Conservation (phyloP, 352 stramenopile species). For the Phytophthora nicotianae region DNA sequence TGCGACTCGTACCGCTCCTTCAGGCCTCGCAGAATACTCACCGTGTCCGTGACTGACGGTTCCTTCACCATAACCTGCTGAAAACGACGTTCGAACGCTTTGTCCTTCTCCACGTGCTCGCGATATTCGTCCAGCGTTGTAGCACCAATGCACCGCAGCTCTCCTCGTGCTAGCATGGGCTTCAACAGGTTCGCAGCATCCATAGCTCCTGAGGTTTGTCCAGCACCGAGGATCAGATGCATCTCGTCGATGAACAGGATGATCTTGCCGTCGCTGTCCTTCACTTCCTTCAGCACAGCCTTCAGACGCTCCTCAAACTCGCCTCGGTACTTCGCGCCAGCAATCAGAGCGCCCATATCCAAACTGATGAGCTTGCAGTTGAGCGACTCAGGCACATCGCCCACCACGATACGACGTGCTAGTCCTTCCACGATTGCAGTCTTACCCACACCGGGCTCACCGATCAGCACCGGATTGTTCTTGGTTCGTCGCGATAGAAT, state of each 20-base stretch:
- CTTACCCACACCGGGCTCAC: constrained; percentile 97
- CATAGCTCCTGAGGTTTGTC: constrained; percentile 93
- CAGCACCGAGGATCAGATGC: constrained; percentile 96
- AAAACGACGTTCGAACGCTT: constrained; percentile 97
- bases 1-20: constrained; percentile 97
- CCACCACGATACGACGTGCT: constrained; percentile 95
- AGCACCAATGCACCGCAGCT: constrained; percentile 97
- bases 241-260: constrained; percentile 99
- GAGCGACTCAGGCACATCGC: constrained; percentile 95
- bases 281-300: constrained; percentile 93
- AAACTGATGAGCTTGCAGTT: constrained; percentile 92
- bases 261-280: constrained; percentile 94
- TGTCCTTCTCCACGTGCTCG: constrained; percentile 98
- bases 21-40: constrained; percentile 96
- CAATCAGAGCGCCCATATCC: constrained; percentile 97
- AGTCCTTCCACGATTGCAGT: constrained; percentile 96
- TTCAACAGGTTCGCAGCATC: constrained; percentile 99
- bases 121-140: constrained; percentile 98
- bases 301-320: constrained; percentile 99
- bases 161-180: constrained; percentile 95
- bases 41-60: constrained; percentile 93
- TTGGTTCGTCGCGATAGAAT: constrained; percentile 97
- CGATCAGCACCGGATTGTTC: constrained; percentile 98
- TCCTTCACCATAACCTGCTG: constrained; percentile 96
- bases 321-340: constrained; percentile 97